Evolutionary conservation across 352 stramenopile species (phyloP).

Genomic region (Phytophthora hybrid): DNA sequence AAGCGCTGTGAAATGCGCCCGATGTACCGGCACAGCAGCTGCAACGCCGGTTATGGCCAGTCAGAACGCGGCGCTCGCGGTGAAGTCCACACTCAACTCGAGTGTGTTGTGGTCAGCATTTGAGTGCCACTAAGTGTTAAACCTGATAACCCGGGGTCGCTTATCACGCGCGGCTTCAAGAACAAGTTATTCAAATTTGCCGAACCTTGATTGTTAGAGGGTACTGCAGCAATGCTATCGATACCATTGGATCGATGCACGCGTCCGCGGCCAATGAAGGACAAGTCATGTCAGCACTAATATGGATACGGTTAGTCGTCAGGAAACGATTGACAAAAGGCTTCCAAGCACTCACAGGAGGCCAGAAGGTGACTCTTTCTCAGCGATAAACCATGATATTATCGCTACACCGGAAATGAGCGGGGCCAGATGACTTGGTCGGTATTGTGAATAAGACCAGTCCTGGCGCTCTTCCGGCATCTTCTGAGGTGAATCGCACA

Average conservation of each 20-base stretch:
- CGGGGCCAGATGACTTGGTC: neutral
- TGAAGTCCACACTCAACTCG: neutral
- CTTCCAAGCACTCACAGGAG: neutral
- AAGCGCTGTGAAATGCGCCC: neutral
- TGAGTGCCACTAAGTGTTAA: neutral
- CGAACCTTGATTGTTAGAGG: no score
- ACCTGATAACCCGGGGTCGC: neutral
- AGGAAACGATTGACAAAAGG: neutral
- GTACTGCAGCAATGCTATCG: neutral
- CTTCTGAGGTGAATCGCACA: neutral
- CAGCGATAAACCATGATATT: neutral
- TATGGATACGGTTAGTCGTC: conserved; percentile 3
- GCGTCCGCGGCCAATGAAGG: neutral
- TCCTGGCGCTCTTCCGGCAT: neutral
- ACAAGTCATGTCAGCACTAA: neutral
- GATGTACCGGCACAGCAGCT: conserved; percentile 3
- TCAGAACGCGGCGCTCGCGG: neutral
- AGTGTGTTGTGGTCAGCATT: neutral
- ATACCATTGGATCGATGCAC: neutral
- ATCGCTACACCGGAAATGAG: neutral
- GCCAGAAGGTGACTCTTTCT: neutral
- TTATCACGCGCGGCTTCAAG: neutral
- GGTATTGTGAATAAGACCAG: neutral
- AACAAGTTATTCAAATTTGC: neutral
- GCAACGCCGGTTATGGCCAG: conserved; percentile 1